Evolutionary conservation across 2,329 filamentous ascomycete species (phyloP).

Genomic region (Aspergillus clavatus): DNA sequence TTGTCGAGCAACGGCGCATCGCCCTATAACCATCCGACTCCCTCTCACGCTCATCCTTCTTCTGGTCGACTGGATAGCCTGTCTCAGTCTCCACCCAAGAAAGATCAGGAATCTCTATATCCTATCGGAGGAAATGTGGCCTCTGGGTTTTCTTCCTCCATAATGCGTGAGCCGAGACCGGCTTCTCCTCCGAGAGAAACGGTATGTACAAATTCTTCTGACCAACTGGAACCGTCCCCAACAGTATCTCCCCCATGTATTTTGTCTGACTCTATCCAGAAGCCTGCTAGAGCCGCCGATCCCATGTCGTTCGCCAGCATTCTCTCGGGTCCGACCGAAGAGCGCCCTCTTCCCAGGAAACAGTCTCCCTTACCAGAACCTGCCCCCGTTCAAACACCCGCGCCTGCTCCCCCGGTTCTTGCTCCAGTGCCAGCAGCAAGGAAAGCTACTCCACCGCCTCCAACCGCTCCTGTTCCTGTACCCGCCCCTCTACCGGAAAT

Average conservation of each 20-base stretch:
- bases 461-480: slow-evolving; percentile 11
- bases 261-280: slow-evolving; percentile 42
- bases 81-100: slow-evolving; percentile 39
- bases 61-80: slow-evolving; percentile 32
- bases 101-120: slow-evolving; percentile 35
- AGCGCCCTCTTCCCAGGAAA: slow-evolving; percentile 45
- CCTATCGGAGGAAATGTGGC: slow-evolving; percentile 26
- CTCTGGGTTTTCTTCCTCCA: slow-evolving; percentile 28
- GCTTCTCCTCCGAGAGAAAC: slow-evolving; percentile 38
- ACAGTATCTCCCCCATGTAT: background rate
- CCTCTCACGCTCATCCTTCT: slow-evolving; percentile 41
- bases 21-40: slow-evolving; percentile 33
- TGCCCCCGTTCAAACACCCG: slow-evolving; percentile 4
- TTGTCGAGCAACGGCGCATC: slow-evolving; percentile 34
- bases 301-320: slow-evolving; percentile 97
- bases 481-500: slow-evolving; percentile 16
- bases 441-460: slow-evolving; percentile 19
- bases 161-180: slow-evolving; percentile 28
- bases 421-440: slow-evolving; percentile 5
- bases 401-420: slow-evolving; percentile 13
- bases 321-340: slow-evolving; percentile 71
- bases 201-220: slow-evolving; percentile 31
- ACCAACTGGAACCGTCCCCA: slow-evolving; percentile 10
- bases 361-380: slow-evolving; percentile 41
- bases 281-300: slow-evolving; percentile 69